Base-by-base conservation (phyloP, 345 rosid species). In the Kernera saxatilis region DNA sequence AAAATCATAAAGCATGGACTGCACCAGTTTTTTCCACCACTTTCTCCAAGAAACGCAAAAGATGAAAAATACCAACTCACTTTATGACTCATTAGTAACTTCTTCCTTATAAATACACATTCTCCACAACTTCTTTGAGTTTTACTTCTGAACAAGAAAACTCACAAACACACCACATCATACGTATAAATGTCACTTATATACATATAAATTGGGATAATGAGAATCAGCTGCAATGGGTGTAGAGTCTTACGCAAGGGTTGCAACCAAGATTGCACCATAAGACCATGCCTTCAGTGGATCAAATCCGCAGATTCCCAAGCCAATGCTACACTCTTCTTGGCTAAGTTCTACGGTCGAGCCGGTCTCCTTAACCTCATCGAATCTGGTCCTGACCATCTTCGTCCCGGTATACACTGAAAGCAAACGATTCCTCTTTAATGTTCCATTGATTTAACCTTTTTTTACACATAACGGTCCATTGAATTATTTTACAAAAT, bases 311-410 rank as follows among this genome's bases (percentile, higher is more conserved):
- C 93, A 10, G 93, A 85, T 18, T 81, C 93, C 5, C 93, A 87
- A 54, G 88, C 89, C 64, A 84, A 84, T 70, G 93, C 93, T 5
- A 87, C 93, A 29, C 85, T 87, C 32, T 87, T 87, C 73, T 90
- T 85, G 8, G 89, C 92, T 66, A 87, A 87, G 74, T 87, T 85
- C 64, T 87, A 85, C 8, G 92, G 92, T 57, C 93, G 93, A 22
- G 89, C 93, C 4, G 93, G 90, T 37, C 88, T 87, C 52, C 61
- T 85, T 72, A 87, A 87, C 68, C 93, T 85, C 74, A 79, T 87
- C 44, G 84, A 84, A 62, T 79, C 88, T 11, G 93, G 90, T 59
- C 84, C 88, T 30, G 75, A 78, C 5, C 81, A 84, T 29, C 87
- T 84, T 70, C 93, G 93, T 8, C 90, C 93, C 2, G 41, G 64